A percentile compares a stretch with the other conserved stretches of the same genome.
phyloP scores from a whole-genome alignment of 257 asterid species.

The Scutellaria barbata region DNA sequence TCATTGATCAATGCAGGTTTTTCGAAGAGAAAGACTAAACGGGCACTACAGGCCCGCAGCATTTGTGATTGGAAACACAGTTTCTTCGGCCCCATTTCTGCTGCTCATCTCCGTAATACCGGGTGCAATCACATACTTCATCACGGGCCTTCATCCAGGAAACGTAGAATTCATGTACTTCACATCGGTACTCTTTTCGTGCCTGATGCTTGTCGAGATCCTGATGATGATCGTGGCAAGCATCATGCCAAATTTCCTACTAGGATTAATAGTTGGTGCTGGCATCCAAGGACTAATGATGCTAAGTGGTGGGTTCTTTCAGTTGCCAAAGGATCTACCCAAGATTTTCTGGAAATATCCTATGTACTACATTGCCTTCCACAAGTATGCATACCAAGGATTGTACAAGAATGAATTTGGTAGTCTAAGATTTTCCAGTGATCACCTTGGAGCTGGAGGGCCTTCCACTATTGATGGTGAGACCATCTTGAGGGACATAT shows the following conservation, averaged over 20 bases:
- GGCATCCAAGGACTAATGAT: slow-evolving; percentile 71
- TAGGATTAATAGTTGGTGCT: slow-evolving; percentile 56
- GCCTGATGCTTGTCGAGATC: slow-evolving; percentile 75
- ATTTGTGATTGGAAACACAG: slow-evolving; percentile 54
- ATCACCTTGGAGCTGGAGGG: slow-evolving; percentile 10
- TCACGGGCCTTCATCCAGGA: slow-evolving; percentile 48
- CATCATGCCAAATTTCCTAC: slow-evolving; percentile 65
- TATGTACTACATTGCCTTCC: slow-evolving; percentile 59
- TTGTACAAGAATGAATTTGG: slow-evolving; percentile 65
- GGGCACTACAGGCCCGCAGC: slow-evolving; percentile 66
- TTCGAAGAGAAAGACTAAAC: slow-evolving; percentile 57
- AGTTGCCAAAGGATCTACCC: slow-evolving; percentile 56
- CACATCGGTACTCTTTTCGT: slow-evolving; percentile 44
- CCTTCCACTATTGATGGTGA: slow-evolving; percentile 48
- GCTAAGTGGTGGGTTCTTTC: slow-evolving; percentile 70
- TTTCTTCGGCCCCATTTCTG: slow-evolving; percentile 59
- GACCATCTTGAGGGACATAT: slow-evolving; percentile 49
- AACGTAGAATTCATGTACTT: slow-evolving; percentile 45
- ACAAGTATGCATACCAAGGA: slow-evolving; percentile 67
- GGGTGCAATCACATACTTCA: slow-evolving; percentile 57
- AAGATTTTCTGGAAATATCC: slow-evolving; percentile 68
- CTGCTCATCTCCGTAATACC: slow-evolving; percentile 57
- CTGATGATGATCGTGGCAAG: slow-evolving; percentile 70
- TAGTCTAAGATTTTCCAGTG: slow-evolving; percentile 38
- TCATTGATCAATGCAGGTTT: slow-evolving; percentile 42